Evolutionary conservation across 2,329 filamentous ascomycete genomes (phyloP), one percentile per base, ranked within the genome.

Genomic region (Colletotrichum simmondsii): DNA sequence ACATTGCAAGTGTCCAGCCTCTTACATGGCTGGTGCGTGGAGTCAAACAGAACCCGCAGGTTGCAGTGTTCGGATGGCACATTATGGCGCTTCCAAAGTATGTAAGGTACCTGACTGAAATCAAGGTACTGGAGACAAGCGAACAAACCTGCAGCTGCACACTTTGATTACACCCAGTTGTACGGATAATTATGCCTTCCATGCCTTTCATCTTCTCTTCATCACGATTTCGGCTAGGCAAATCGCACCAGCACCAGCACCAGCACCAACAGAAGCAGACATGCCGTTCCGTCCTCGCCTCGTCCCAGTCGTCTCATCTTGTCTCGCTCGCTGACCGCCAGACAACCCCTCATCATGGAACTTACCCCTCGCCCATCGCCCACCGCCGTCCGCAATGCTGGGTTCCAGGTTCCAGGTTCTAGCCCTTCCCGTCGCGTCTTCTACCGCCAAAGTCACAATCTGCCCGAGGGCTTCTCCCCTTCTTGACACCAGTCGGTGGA

Each of bases 101-200:
- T 73, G 71, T 71, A 54, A 73, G 71, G 71, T 73, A 73, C 35
- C 37, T 59, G 16, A 30, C 42, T 26, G 30, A 53, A n/a, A 59
- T n/a, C 26, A 35, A 68, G 70, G 71, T 73, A 73, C 28, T 52
- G 65, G 16, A 30, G 37, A 35, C 22, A 28, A 62, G 37, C 65
- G 49, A 64, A 54, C 59, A 53, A 8, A 22, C 49, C 16, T 22
- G 24, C 49, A 59, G 59, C 60, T 72, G 70, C 60, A 56, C 42
- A 54, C 16, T 35, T 68, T n/a, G 32, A 26, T n/a, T 46, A 16
- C 53, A n/a, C 52, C 52, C 12, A 24, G 11, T 35, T 16, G 26
- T 24, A 22, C n/a, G n/a, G n/a, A n/a, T 30, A 42, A 16, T 6
- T 42, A 42, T 42, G 16, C 28, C 54, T 57, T 37, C 30, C 32